Conservation (phyloP, 2,329 filamentous ascomycete genomes). For the Cladobotryum mycophilum region DNA sequence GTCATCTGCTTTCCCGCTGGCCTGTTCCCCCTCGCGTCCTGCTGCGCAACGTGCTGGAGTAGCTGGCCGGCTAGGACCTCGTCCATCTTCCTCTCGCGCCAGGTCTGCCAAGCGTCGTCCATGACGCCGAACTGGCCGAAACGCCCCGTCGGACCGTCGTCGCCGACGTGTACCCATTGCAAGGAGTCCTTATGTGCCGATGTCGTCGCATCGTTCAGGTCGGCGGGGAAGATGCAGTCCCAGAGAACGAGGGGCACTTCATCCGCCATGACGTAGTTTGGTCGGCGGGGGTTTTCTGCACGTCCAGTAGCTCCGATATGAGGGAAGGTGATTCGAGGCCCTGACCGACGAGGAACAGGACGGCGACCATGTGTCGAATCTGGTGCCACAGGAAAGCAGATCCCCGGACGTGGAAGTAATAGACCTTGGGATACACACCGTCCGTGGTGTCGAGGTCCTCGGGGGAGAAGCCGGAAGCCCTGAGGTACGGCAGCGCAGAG, state of each 20-base stretch:
- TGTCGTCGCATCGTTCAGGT: constrained; percentile 27
- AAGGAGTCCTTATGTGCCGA: constrained; percentile 40
- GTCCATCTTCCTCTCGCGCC: constrained; percentile 82
- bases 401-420: constrained; percentile 81
- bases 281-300: constrained; percentile 66
- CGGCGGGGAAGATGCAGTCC: constrained; percentile 82
- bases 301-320: constrained; percentile 68
- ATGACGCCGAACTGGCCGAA: constrained; percentile 61
- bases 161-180: constrained; percentile 73
- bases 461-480: constrained; percentile 28
- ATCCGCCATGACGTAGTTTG: constrained; percentile 83
- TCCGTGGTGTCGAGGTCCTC: constrained; percentile 12
- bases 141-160: constrained; percentile 53
- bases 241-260: constrained; percentile 89
- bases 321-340: constrained; percentile 71
- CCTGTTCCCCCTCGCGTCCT: constrained; percentile 21
- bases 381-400: constrained; percentile 98
- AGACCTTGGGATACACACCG: constrained; percentile 56
- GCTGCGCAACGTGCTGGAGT: constrained; percentile 52
- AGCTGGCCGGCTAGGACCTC: constrained; percentile 75
- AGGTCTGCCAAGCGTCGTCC: constrained; percentile 73
- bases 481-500: constrained; percentile 52
- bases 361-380: constrained; percentile 85
- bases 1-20: too few species aligned
- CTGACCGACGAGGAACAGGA: constrained; percentile 91